Evolutionary conservation across 2,329 filamentous ascomycete species (phyloP), one percentile per base, ranked within the genome.

Genomic region (Endothia cerciana): DNA sequence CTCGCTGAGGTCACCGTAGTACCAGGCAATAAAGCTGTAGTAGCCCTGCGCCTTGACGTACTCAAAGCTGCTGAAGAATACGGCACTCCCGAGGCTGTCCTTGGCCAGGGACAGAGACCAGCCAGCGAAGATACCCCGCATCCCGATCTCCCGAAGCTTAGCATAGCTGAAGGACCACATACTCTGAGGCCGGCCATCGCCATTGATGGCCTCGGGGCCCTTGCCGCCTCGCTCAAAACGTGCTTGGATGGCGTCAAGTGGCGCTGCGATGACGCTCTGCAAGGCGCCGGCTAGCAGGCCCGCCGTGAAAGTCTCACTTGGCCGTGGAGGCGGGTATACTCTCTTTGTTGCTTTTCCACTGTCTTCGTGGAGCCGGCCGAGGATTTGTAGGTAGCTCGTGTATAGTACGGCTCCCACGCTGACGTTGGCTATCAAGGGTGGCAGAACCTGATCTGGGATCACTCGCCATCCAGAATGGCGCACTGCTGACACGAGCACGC

Each of bases 11-110:
- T 82, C 83, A 36, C 88, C 86, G 70, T 93, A 93, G 74, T 89
- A 91, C 79, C 85, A 88, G 17, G 84, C 85, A 40, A 93, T 85
- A 72, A 91, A 93, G 55, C 80, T 80, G 76, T 92, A 92, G 77
- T 91, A 91, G 15, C 83, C 83, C 74, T 93, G 91, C 13, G 87
- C 89, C 74, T 93, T 93, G 72, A 93, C 80, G 58, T 87, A 91
- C 77, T 94, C 91, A 69, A 94, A 93, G 0, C 85, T 86, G 71
- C 85, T 86, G 76, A 94, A 94, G 82, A 92, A 92, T 22, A 91
- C 77, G 43, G 88, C 90, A 62, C 85, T 87, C 15, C 90, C 90
- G 6, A 91, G 76, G 36, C 87, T 86, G 72, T 93, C 90, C 71
- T 92, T 92, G 53, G 88, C 72, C 49, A 93, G 83, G 0, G 86